A percentile compares a stretch with the other conserved stretches of the same genome.
Conservation (phyloP, 768 basidiomycete genomes). For the Termitomyces sp. region DNA sequence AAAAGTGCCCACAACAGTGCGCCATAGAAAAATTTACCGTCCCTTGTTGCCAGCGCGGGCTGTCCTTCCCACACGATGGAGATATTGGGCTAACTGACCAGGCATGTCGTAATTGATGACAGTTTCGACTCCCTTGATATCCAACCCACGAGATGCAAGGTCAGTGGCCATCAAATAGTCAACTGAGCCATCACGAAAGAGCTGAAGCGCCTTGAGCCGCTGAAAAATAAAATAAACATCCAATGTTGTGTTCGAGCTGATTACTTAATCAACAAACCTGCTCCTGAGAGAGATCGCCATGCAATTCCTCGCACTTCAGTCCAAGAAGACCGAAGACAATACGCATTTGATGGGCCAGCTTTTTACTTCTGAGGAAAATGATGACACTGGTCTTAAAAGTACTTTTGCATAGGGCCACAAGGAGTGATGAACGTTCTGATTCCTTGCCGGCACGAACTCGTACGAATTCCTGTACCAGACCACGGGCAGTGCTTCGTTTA, state of each 20-base stretch:
- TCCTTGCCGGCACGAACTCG: conserved; percentile 83
- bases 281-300: conserved; percentile 95
- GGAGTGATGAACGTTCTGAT: conserved; percentile 69
- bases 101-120: conserved; percentile 99
- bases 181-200: conserved; percentile 84
- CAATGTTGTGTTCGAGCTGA: not conserved
- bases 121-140: conserved; percentile 96
- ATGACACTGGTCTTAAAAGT: conserved; percentile 84
- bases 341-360: conserved; percentile 95
- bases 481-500: conserved; percentile 80
- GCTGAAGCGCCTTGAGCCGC: conserved; percentile 83
- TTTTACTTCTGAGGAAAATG: conserved; percentile 95
- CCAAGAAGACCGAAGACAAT: conserved; percentile 86
- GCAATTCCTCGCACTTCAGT: conserved; percentile 90
- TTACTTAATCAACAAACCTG: conserved; percentile 50
- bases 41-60: conserved; percentile 93
- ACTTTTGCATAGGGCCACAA: conserved; percentile 81
- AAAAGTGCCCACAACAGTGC: not conserved
- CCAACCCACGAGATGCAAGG: conserved; percentile 90
- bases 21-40: conserved; percentile 53
- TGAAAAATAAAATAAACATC: conserved; percentile 25
- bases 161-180: conserved; percentile 97
- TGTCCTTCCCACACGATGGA: conserved; percentile 96
- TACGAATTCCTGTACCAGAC: conserved; percentile 92
- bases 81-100: conserved; percentile 84